A percentile compares a stretch with the other conserved stretches of the same genome.
phyloP scores from a whole-genome alignment of 75 land plant species.

The Gnetum montanum region DNA sequence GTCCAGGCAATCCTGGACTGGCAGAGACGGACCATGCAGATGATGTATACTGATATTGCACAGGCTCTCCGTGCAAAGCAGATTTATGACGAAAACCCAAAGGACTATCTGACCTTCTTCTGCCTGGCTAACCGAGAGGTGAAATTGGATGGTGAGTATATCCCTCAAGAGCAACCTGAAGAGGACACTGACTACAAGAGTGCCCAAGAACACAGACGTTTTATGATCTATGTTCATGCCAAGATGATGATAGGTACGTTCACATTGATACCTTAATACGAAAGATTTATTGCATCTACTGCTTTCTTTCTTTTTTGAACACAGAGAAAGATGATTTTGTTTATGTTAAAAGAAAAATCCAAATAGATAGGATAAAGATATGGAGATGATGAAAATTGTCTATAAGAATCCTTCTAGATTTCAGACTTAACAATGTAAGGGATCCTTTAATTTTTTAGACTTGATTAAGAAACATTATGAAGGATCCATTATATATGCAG shows the following conservation, averaged over 20 bases:
- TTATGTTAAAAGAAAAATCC: too few relatives aligned
- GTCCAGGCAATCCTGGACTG: conserved; percentile 84
- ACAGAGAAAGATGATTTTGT: too few relatives aligned
- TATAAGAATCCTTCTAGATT: too few relatives aligned
- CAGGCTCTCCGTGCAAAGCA: conserved; percentile 52
- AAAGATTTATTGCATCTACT: too few relatives aligned
- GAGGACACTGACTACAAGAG: conserved; percentile 46
- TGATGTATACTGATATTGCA: conserved; percentile 73
- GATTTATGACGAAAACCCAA: conserved; percentile 39
- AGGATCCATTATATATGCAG: too few relatives aligned
- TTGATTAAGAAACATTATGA: too few relatives aligned
- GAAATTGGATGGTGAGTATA: conserved; percentile 57
- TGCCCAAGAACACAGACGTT: conserved; percentile 73
- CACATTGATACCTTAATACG: neutral
- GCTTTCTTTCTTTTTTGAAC: too few relatives aligned
- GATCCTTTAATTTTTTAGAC: too few relatives aligned
- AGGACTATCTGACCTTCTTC: conserved; percentile 76
- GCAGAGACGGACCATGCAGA: conserved; percentile 86
- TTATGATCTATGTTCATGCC: conserved; percentile 88
- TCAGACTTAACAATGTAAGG: too few relatives aligned
- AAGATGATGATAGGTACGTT: conserved; percentile 90
- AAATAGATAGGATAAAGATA: too few relatives aligned
- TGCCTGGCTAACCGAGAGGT: conserved; percentile 78
- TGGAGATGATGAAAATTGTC: too few relatives aligned
- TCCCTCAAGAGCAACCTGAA: conserved; percentile 62